Base-by-base conservation (phyloP, 345 rosid species). In the Balakata baccata region DNA sequence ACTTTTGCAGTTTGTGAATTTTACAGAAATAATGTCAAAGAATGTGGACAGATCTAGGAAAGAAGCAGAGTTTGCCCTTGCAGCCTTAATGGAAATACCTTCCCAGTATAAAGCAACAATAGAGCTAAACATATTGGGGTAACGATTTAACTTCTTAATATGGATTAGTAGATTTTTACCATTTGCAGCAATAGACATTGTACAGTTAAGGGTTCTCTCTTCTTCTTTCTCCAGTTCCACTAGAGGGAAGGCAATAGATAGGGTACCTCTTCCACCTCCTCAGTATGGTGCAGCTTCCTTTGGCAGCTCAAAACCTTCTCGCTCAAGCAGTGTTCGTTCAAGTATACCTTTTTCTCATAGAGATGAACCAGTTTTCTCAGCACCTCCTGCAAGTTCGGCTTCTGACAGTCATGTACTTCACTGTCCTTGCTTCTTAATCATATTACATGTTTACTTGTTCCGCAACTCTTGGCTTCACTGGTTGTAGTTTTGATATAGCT, bases 51-150 rank as follows among this genome's bases (percentile, higher is more conserved):
- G 71, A 64, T 74, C 86, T 13, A 86, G 92, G 53, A 96, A 90
- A 84, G 99, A 93, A 84, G 83, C 93, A 34, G 95, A 90, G 65
- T 96, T 93, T 64, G 93, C 99, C 20, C 91, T 96, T 14, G 73
- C 96, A 72, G 94, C 99, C 61, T 86, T 96, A 80, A 96, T 96
- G 99, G 98, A 96, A 72, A 85, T 96, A 76, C 98, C 99, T 58
- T 80, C 89, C 62, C 99, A 96, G 84, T 96, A 96, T 75, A 96
- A 86, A 81, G 99, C 99, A 41, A 90, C 97, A 0, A 78, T 90
- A 50, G 99, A 96, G 84, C 93, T 90, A 78, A 84, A 81, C 66
- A 76, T 91, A 69, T 73, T 96, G 75, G 99, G 99, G 98, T 93
- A 87, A 57, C 11, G 64, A 66, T 17, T 43, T 50, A 12, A 29